Evolutionary conservation across 164 flowering plant genomes (phyloP), one percentile per base, ranked within the genome.

Genomic region (Piper betle): DNA sequence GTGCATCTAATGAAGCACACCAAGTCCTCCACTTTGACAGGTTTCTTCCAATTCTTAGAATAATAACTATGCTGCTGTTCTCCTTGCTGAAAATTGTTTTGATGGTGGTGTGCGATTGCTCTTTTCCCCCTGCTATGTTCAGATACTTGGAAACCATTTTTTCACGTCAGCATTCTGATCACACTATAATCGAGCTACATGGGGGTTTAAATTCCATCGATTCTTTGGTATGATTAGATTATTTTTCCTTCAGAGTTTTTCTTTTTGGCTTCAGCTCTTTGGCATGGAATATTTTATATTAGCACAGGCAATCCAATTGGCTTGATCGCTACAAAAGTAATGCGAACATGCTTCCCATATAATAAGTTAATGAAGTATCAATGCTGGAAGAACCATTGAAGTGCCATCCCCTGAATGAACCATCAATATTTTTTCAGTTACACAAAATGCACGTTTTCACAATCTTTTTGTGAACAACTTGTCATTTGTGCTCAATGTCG

Each of bases 1-100:
- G 84, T 37, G 75, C 78, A 66, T 68, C 97, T 42, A 88, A 86
- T 76, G 79, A 73, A 67, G 73, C 70, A 57, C 83, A 79, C 62
- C 37, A 64, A 70, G 79, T 81, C 71, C 60, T 91, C 59, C 90
- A 94, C 65, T 91, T 87, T 66, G 86, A 87, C 63, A 88, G 95
- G 99, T 86, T 48, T 18, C 60, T 53, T 11, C 37, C 62, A 15
- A 19, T n/a, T 39, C 4, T 52, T 58, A 37, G 18, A n/a, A 20
- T 62, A 33, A 42, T 8, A 37, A 9, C 39, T 37, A 18, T 16
- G 50, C 11, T 40, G 1, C 37, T 39, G 16, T 57, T 25, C 53
- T 62, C 57, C 56, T 57, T 52, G 42, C 52, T 56, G 46, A 58
- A 16, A 62, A 62, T 33, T 40, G 33, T 3, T 54, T 4, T 25